Evolutionary conservation across 176 grass and related monocot species (phyloP).

Genomic region (Zizania latifolia): DNA sequence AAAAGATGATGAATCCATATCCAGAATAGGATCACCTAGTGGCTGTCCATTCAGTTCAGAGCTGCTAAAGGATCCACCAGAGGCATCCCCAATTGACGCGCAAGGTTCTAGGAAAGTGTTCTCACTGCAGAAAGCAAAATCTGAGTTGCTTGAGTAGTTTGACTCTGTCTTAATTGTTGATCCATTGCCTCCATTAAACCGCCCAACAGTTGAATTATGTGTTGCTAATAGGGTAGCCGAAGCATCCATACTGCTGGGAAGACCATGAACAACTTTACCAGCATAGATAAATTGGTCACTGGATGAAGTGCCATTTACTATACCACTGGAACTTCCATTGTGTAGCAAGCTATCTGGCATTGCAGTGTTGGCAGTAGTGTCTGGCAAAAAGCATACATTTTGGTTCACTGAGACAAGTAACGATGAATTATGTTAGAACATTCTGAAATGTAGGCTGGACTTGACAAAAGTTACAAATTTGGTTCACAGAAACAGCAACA

Average conservation of each 20-base stretch:
- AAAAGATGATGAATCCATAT: slow-evolving; percentile 69
- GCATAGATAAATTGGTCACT: slow-evolving; percentile 54
- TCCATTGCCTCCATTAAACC: slow-evolving; percentile 60
- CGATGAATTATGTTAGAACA: slow-evolving; percentile 13
- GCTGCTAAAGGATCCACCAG: slow-evolving; percentile 79
- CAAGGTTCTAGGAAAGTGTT: slow-evolving; percentile 60
- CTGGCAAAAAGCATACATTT: slow-evolving; percentile 52
- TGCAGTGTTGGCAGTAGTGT: slow-evolving; percentile 38
- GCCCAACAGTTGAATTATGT: slow-evolving; percentile 48
- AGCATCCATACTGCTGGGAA: slow-evolving; percentile 50
- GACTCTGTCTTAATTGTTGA: slow-evolving; percentile 72
- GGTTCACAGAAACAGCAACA: no score
- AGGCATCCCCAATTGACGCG: slow-evolving; percentile 69
- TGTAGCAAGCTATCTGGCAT: slow-evolving; percentile 58
- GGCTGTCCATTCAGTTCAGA: slow-evolving; percentile 80
- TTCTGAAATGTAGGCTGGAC: not conserved
- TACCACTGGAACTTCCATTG: slow-evolving; percentile 55
- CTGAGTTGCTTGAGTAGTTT: slow-evolving; percentile 57
- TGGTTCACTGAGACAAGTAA: slow-evolving; percentile 64
- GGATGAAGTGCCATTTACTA: slow-evolving; percentile 56
- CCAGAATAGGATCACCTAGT: slow-evolving; percentile 51
- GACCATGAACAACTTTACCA: slow-evolving; percentile 51
- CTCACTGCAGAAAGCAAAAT: slow-evolving; percentile 71
- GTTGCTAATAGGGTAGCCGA: slow-evolving; percentile 48
- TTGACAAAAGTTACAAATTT: not conserved